Evolutionary conservation across 2,329 filamentous ascomycete species (phyloP).

Genomic region (Trichoderma koningii): DNA sequence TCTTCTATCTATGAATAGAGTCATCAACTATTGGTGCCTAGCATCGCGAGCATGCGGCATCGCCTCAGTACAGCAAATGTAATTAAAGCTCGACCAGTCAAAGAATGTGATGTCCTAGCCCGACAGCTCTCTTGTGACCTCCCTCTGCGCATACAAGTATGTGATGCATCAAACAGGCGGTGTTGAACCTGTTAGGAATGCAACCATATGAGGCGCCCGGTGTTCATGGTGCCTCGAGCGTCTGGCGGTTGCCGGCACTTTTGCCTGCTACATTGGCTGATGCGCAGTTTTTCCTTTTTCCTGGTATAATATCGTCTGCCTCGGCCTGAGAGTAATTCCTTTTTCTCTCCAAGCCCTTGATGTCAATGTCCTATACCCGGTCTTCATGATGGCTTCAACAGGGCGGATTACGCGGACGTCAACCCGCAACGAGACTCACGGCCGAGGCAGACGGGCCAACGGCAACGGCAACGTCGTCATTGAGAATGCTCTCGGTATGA

Average conservation of each 20-base stretch:
- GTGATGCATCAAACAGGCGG: neutral
- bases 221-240: slow-evolving; percentile 20
- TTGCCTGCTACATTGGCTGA: neutral
- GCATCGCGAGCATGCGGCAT: neutral
- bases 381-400: slow-evolving; percentile 24
- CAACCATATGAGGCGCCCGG: slow-evolving; percentile 7
- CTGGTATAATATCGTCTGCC: neutral
- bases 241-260: neutral
- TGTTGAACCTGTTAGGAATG: slow-evolving; percentile 7
- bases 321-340: neutral
- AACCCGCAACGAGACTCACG: slow-evolving; percentile 31
- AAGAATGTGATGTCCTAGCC: neutral
- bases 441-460: slow-evolving; percentile 37
- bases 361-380: neutral
- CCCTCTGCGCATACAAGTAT: neutral
- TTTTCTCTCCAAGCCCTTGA: neutral
- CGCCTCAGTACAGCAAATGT: neutral
- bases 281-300: neutral
- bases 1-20: neutral
- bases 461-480: slow-evolving; percentile 39
- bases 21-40: neutral
- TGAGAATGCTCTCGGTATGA: slow-evolving; percentile 41
- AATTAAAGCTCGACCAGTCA: neutral
- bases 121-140: neutral
- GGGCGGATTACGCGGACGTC: slow-evolving; percentile 7